phyloP scores from a whole-genome alignment of 805 yeast species.

The Priceomyces medius region DNA sequence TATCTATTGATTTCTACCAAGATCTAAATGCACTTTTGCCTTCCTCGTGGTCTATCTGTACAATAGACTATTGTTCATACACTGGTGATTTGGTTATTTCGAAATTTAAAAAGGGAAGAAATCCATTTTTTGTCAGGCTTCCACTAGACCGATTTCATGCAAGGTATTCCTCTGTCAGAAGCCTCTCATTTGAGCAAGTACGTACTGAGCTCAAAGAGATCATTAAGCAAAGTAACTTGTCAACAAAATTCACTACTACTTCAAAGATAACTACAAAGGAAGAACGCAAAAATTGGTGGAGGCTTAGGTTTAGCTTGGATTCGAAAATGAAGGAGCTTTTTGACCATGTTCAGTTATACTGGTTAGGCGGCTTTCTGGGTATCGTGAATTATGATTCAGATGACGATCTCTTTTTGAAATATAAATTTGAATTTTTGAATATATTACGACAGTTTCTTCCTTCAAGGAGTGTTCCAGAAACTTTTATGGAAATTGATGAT shows the following conservation, averaged over 20 bases:
- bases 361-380: conserved; percentile 80
- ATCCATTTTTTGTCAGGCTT: conserved; percentile 52
- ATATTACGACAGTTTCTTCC: conserved; percentile 16
- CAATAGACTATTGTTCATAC: conserved; percentile 57
- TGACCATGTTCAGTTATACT: conserved; percentile 53
- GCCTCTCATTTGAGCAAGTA: conserved; percentile 44
- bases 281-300: conserved; percentile 79
- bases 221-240: conserved; percentile 57
- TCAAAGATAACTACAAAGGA: conserved; percentile 52
- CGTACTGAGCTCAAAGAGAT: conserved; percentile 34
- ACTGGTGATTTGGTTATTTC: conserved; percentile 61
- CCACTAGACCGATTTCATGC: conserved; percentile 55
- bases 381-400: conserved; percentile 46
- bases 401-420: conserved; percentile 18
- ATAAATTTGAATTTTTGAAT: conserved; percentile 17
- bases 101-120: conserved; percentile 30
- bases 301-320: conserved; percentile 61
- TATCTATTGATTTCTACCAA: conserved; percentile 6
- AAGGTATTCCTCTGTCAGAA: conserved; percentile 41
- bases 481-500: conserved; percentile 16
- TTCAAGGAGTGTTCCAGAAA: conserved; percentile 6
- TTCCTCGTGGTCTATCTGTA: conserved; percentile 53
- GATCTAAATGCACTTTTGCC: conserved; percentile 15
- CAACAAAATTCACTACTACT: conserved; percentile 57
- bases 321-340: conserved; percentile 51